These are phyloP conservation scores for Sporisorium graminicola DNA, from an alignment of 1,284 basidiomycete genomes.

Conservation along the genomic window DNA sequence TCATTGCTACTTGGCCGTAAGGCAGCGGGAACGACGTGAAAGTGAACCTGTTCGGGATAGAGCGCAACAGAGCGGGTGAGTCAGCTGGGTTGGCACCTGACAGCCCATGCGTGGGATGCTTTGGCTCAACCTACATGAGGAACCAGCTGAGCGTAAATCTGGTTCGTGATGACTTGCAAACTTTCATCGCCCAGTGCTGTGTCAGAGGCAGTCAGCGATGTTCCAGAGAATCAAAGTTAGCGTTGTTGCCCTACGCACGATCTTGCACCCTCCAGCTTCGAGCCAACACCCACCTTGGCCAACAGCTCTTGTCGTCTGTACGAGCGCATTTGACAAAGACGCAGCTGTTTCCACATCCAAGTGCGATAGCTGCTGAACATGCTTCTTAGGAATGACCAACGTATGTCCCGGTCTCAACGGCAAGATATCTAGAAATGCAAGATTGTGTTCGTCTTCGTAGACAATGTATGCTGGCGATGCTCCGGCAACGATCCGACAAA, in stretches of 20 bases:
- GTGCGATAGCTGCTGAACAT: constrained; percentile 30
- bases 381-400: constrained; percentile 51
- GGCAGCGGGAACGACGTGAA: constrained; percentile 82
- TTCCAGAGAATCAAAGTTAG: neutral
- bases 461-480: constrained; percentile 38
- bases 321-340: constrained; percentile 37
- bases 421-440: constrained; percentile 81
- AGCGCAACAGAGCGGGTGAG: neutral
- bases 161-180: constrained; percentile 69
- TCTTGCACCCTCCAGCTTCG: neutral
- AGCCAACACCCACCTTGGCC: constrained; percentile 36
- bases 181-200: constrained; percentile 55
- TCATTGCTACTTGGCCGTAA: constrained; percentile 64
- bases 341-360: constrained; percentile 28
- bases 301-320: constrained; percentile 41
- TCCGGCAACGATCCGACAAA: constrained; percentile 38
- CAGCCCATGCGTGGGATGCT: neutral
- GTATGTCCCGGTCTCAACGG: constrained; percentile 75
- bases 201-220: neutral
- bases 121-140: constrained; percentile 77
- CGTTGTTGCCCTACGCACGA: neutral
- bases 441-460: constrained; percentile 74
- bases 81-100: neutral
- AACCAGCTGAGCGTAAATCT: constrained; percentile 83
- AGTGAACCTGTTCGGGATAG: constrained; percentile 76